phyloP scores from a whole-genome alignment of 108 stramenopile genomes.

The Pseudonitzschia delicatissima region DNA sequence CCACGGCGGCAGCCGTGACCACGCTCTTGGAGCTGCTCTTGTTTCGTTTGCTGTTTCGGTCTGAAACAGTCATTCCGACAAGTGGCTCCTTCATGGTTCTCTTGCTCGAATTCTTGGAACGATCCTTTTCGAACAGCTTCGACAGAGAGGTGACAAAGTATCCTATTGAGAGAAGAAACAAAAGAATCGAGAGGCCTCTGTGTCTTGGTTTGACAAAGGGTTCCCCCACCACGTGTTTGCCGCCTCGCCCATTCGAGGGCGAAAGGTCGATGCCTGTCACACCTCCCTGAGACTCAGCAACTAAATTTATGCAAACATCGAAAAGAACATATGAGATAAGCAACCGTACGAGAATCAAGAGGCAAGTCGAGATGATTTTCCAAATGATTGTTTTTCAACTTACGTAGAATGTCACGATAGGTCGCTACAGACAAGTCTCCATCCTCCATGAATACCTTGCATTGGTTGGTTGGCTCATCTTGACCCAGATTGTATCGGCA shows the following conservation, averaged over 20 bases:
- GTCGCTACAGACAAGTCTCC: slow-evolving; percentile 42
- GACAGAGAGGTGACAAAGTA: background rate
- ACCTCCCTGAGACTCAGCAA: slow-evolving; percentile 15
- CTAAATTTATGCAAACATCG: background rate
- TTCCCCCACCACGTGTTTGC: background rate
- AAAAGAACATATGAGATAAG: background rate
- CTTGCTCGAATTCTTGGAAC: background rate
- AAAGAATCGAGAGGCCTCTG: background rate
- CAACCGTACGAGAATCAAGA: background rate
- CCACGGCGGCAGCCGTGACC: too few relatives aligned
- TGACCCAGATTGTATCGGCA: slow-evolving; percentile 31
- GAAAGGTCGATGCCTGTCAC: slow-evolving; percentile 10
- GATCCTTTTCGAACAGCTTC: background rate
- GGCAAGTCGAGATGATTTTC: background rate
- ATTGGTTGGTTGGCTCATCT: slow-evolving; percentile 48
- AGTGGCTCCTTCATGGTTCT: slow-evolving; percentile 4
- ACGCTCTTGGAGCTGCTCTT: background rate
- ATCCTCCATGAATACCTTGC: slow-evolving; percentile 47
- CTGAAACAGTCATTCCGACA: background rate
- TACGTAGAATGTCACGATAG: slow-evolving; percentile 36
- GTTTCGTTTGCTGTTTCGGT: background rate
- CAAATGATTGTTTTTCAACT: slow-evolving; percentile 2
- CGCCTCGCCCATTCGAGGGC: background rate
- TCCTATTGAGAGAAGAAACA: background rate
- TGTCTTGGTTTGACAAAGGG: background rate